These are phyloP conservation scores for Blastobotrys indianensis DNA, from an alignment of 1,139 yeast species.

Conservation along the genomic window DNA sequence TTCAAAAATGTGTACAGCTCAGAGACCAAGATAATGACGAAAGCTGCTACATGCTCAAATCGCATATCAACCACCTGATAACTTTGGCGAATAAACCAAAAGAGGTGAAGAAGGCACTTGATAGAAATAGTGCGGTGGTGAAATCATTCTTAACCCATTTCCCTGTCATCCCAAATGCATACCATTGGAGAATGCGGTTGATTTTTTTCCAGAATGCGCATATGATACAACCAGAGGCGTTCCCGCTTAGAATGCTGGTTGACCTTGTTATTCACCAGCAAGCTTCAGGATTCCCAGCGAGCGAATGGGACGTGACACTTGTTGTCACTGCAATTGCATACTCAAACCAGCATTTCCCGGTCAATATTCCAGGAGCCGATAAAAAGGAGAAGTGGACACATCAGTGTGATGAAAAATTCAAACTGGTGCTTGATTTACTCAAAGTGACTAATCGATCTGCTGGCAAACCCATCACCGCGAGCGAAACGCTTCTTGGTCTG, in stretches of 20 bases:
- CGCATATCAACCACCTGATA: constrained; percentile 25
- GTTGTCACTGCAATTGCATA: constrained; percentile 30
- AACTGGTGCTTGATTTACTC: constrained; percentile 26
- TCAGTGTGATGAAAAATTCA: constrained; percentile 25
- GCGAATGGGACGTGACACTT: constrained; percentile 28
- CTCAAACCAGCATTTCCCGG: constrained; percentile 20
- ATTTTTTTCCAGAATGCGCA: constrained; percentile 40
- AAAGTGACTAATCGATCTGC: constrained; percentile 28
- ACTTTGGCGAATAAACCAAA: constrained; percentile 8
- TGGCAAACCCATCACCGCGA: constrained; percentile 23
- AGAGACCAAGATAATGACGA: constrained; percentile 2
- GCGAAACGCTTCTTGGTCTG: constrained; percentile 23
- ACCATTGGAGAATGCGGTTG: constrained; percentile 36
- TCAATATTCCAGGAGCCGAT: not conserved
- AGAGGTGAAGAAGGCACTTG: not conserved
- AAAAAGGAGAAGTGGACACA: constrained; percentile 17
- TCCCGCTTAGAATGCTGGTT: constrained; percentile 25
- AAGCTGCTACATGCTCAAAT: constrained; percentile 17
- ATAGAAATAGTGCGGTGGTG: constrained; percentile 19
- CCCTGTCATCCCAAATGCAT: constrained; percentile 30
- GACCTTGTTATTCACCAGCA: constrained; percentile 29
- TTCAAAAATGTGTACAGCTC: constrained; percentile 12
- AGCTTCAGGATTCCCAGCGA: constrained; percentile 28
- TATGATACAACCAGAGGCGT: constrained; percentile 35
- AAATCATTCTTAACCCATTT: constrained; percentile 27